A percentile compares a stretch with the other conserved stretches of the same genome.
Evolutionary conservation across 169 alveolate species (phyloP).

Genomic region (Ichthyophthirius multifiliis): DNA sequence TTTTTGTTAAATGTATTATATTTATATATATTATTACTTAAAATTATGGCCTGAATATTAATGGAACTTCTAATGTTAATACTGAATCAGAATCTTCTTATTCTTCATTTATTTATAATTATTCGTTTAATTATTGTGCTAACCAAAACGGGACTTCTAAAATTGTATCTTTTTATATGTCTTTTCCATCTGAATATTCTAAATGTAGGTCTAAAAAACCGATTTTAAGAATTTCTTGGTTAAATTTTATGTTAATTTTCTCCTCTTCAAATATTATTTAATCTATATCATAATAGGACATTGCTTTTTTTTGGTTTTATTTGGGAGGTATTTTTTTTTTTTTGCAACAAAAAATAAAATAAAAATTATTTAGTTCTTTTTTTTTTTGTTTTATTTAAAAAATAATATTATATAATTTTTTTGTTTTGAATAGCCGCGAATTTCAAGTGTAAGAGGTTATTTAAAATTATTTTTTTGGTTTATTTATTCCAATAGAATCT

Average conservation of each 20-base stretch:
- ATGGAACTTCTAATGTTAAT: neutral
- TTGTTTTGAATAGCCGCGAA: too few relatives aligned
- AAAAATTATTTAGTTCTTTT: neutral
- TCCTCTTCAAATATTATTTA: neutral
- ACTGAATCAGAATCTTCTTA: neutral
- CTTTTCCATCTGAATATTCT: neutral
- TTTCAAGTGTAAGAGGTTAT: too few relatives aligned
- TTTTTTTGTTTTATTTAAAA: too few relatives aligned
- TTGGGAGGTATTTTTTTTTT: neutral
- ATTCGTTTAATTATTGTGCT: neutral
- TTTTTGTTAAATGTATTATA: too few relatives aligned
- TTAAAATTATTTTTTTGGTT: too few relatives aligned
- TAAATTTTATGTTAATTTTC: neutral
- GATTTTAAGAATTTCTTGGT: neutral
- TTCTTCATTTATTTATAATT: neutral
- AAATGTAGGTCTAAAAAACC: neutral
- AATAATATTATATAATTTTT: too few relatives aligned
- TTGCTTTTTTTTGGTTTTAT: neutral
- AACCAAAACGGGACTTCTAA: neutral
- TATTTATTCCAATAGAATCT: too few relatives aligned
- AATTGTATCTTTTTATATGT: neutral
- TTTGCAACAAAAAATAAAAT: neutral
- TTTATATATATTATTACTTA: too few relatives aligned
- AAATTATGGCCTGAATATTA: neutral
- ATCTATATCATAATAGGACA: neutral